These are phyloP conservation scores for Termitomyces sp. DNA, from an alignment of 768 basidiomycete genomes.

Conservation along the genomic window DNA sequence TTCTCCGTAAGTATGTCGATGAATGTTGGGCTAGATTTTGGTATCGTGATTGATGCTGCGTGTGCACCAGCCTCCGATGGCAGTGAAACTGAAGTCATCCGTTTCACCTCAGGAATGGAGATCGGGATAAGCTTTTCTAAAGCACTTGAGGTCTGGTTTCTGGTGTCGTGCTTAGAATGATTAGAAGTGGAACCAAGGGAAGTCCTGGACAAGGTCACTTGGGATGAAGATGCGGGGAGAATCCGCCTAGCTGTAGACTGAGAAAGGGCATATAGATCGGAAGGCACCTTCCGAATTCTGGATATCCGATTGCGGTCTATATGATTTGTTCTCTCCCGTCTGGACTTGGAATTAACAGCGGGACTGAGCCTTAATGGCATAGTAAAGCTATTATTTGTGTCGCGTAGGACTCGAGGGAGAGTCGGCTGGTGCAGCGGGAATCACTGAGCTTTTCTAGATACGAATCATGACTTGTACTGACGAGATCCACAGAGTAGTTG, in stretches of 20 bases:
- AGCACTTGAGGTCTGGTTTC: neutral
- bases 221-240: neutral
- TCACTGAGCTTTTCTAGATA: neutral
- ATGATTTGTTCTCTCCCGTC: constrained; percentile 7
- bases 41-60: neutral
- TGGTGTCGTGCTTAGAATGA: neutral
- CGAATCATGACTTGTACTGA: neutral
- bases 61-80: neutral
- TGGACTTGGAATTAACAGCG: neutral
- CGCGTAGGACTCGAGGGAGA: too few relatives aligned
- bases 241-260: neutral
- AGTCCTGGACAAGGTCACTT: neutral
- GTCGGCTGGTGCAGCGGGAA: too few relatives aligned
- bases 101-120: neutral
- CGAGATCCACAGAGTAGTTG: neutral
- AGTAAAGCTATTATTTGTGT: neutral
- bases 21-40: constrained; percentile 2
- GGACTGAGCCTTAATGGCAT: neutral
- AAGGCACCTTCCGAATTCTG: constrained; percentile 12
- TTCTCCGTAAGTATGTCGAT: constrained; percentile 14
- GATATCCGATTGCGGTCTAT: constrained; percentile 3
- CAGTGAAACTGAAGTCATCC: neutral
- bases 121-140: neutral
- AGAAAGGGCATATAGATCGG: constrained; percentile 9
- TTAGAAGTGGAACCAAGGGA: neutral